A percentile compares a stretch with the other conserved stretches of the same genome.
phyloP scores from a whole-genome alignment of 2,329 filamentous ascomycete genomes.

The Monosporascus sp. region DNA sequence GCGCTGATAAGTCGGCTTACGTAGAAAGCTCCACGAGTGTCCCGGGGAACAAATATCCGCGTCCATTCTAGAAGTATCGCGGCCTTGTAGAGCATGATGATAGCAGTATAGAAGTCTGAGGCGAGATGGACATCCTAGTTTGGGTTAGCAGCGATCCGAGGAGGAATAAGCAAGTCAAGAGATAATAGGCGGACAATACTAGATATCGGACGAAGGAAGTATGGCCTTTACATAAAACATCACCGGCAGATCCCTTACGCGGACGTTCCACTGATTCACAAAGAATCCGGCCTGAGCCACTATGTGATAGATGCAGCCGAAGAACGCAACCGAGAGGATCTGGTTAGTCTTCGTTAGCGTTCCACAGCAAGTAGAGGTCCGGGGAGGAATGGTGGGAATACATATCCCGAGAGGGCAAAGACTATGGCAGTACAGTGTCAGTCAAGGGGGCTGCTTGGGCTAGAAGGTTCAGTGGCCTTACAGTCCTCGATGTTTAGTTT shows the following conservation, averaged over 20 bases:
- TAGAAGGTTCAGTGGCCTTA: slow-evolving; percentile 1
- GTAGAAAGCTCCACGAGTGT: slow-evolving; percentile 11
- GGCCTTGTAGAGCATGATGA: slow-evolving; percentile 10
- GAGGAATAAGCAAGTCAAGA: no score
- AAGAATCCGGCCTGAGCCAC: slow-evolving; percentile 9
- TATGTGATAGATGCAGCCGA: slow-evolving; percentile 12
- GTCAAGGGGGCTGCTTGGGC: not conserved
- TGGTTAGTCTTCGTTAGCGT: not conserved
- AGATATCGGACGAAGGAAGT: no score
- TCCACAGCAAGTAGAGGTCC: no score
- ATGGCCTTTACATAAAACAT: slow-evolving; percentile 7
- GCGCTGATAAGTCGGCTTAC: no score
- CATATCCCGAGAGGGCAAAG: not conserved
- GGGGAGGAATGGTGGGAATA: not conserved
- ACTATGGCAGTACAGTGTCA: slow-evolving; percentile 1
- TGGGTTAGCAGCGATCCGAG: not conserved
- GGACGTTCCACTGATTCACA: slow-evolving; percentile 19
- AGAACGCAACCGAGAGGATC: slow-evolving; percentile 12
- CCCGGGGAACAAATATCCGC: slow-evolving; percentile 9
- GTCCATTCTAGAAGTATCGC: slow-evolving; percentile 14
- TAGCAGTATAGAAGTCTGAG: slow-evolving; percentile 10
- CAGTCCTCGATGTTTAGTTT: slow-evolving; percentile 14
- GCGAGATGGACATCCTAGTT: not conserved
- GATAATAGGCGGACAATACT: no score
- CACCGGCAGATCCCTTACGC: slow-evolving; percentile 7